A percentile compares a stretch with the other conserved stretches of the same genome.
Conservation (phyloP, 805 yeast species). For the Candida andamanensis region DNA sequence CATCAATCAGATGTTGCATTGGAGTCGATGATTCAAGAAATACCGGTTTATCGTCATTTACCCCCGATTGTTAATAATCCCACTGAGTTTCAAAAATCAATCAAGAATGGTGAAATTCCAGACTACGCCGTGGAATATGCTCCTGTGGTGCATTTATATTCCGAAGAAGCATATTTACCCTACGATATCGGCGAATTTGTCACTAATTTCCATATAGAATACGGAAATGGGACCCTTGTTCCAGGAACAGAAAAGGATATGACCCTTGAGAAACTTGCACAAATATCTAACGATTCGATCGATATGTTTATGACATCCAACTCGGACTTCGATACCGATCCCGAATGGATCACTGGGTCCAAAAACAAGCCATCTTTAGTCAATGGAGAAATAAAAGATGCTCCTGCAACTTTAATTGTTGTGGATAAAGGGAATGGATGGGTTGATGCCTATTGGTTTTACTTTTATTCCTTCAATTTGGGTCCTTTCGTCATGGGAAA, state of each 20-base stretch:
- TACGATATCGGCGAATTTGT: constrained; percentile 73
- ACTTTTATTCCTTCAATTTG: constrained; percentile 86
- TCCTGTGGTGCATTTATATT: constrained; percentile 80
- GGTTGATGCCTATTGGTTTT: constrained; percentile 96
- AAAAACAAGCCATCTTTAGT: constrained; percentile 62
- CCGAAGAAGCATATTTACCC: constrained; percentile 84
- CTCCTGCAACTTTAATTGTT: constrained; percentile 76
- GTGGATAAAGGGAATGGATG: constrained; percentile 92
- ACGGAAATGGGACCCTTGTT: constrained; percentile 41
- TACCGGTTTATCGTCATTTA: constrained; percentile 19
- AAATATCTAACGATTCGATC: constrained; percentile 19
- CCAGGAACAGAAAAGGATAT: constrained; percentile 29
- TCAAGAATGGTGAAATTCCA: constrained; percentile 56
- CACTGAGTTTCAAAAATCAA: constrained; percentile 26
- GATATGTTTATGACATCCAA: constrained; percentile 58
- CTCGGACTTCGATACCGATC: constrained; percentile 63
- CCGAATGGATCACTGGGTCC: constrained; percentile 81
- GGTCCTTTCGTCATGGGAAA: constrained; percentile 98
- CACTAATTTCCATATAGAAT: constrained; percentile 55
- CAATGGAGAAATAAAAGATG: constrained; percentile 66
- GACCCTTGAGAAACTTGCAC: constrained; percentile 29
- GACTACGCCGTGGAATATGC: constrained; percentile 56
- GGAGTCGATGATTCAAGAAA: too few relatives aligned
- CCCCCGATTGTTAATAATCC: constrained; percentile 39
- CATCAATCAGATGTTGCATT: constrained; percentile 19